These are phyloP conservation scores for Boehmeria nivea DNA, from an alignment of 306 rosid genomes.

Conservation along the genomic window DNA sequence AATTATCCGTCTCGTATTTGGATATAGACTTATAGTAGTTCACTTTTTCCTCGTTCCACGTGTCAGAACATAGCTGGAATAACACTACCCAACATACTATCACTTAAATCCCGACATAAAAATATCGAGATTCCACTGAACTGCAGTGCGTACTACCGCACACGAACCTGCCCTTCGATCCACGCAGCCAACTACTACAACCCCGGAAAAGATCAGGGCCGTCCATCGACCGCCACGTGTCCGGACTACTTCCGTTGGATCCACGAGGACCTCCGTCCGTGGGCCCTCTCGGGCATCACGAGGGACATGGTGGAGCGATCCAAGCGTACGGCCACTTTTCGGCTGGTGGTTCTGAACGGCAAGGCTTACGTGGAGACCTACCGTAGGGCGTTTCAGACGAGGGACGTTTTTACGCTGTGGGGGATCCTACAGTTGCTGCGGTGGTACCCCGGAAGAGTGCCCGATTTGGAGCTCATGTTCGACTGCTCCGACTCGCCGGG, in stretches of 20 bases:
- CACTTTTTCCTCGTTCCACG: constrained; percentile 2
- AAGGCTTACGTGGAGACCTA: constrained; percentile 70
- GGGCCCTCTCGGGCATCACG: constrained; percentile 74
- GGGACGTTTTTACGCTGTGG: constrained; percentile 77
- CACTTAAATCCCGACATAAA: neutral
- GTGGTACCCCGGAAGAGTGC: constrained; percentile 69
- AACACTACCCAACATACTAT: constrained; percentile 9
- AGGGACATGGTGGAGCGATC: constrained; percentile 47
- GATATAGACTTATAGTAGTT: too few species aligned
- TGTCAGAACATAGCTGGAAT: neutral
- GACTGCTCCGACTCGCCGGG: constrained; percentile 87
- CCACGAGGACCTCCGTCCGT: constrained; percentile 79
- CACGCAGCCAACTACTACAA: constrained; percentile 13
- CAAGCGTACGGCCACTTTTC: constrained; percentile 54
- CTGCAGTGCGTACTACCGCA: constrained; percentile 41
- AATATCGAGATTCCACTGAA: constrained; percentile 36
- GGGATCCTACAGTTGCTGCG: constrained; percentile 79
- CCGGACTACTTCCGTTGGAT: constrained; percentile 91
- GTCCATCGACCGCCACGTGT: constrained; percentile 30
- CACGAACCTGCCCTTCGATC: constrained; percentile 43
- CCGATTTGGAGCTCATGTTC: constrained; percentile 90
- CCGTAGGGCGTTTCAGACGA: constrained; percentile 61
- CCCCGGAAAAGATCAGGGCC: constrained; percentile 17
- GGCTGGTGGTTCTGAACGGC: constrained; percentile 53
- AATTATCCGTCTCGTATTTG: too few species aligned